A percentile compares a stretch with the other conserved stretches of the same genome.
These are phyloP conservation scores for Parachlorella kessleri DNA, from an alignment of 139 green algal genomes.

Conservation along the genomic window DNA sequence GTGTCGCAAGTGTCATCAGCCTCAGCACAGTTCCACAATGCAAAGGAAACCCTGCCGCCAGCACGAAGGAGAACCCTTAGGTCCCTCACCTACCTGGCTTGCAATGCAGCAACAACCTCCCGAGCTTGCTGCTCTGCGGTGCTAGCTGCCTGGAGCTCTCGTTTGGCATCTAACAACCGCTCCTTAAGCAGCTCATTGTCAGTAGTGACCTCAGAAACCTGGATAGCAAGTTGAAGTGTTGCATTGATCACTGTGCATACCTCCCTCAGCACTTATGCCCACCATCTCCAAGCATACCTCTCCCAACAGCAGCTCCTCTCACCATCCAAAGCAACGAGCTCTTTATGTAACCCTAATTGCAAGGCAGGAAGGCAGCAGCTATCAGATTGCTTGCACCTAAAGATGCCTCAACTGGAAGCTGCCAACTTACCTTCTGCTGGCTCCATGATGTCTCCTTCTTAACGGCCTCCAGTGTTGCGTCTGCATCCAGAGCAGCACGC, in stretches of 20 bases:
- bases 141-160: not conserved
- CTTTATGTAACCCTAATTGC: not conserved
- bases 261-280: not conserved
- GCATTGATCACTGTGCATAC: not conserved
- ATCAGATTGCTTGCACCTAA: too few species aligned
- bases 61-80: too few species aligned
- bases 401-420: not conserved
- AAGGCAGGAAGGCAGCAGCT: not conserved
- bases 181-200: slow-evolving; percentile 39
- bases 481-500: not conserved
- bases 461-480: not conserved
- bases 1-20: too few species aligned
- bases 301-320: not conserved
- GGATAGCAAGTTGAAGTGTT: too few species aligned
- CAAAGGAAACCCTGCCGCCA: too few species aligned
- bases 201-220: slow-evolving; percentile 21
- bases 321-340: not conserved
- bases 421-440: slow-evolving; percentile 12
- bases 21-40: too few species aligned
- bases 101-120: not conserved
- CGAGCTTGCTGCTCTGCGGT: slow-evolving; percentile 1
- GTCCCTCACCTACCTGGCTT: slow-evolving; percentile 1
- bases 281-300: not conserved
- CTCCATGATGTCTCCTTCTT: slow-evolving; percentile 20
- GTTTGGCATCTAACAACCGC: slow-evolving; percentile 29